phyloP scores from a whole-genome alignment of 345 rosid genomes.

The Conringia planisiliqua region DNA sequence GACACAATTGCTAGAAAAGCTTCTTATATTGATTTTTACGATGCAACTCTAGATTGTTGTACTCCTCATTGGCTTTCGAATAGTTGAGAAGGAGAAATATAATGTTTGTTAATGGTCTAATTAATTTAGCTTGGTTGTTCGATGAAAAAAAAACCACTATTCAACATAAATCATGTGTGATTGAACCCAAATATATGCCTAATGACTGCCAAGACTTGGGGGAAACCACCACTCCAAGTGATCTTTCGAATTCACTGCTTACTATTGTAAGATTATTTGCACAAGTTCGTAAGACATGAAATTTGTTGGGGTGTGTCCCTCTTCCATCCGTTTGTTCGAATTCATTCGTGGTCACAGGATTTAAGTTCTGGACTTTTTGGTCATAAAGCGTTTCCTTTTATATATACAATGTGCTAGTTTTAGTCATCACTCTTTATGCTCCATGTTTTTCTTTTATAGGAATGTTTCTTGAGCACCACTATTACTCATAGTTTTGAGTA shows the following conservation, averaged over 20 bases:
- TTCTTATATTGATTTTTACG: neutral
- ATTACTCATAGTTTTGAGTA: neutral
- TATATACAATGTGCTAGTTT: neutral
- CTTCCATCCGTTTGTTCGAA: neutral
- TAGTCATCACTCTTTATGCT: neutral
- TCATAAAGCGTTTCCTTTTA: neutral
- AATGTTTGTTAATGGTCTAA: neutral
- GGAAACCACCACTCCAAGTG: neutral
- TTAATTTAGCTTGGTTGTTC: neutral
- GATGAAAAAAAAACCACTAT: neutral
- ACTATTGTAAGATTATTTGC: neutral
- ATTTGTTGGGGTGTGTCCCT: neutral
- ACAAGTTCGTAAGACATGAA: neutral
- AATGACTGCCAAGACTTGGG: neutral
- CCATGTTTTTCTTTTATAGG: neutral
- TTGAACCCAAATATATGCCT: neutral
- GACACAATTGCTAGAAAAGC: neutral
- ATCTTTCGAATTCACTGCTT: neutral
- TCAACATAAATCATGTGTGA: neutral
- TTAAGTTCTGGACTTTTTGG: neutral
- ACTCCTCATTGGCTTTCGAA: neutral
- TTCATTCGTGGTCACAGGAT: neutral
- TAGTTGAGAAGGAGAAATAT: neutral
- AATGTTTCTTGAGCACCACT: neutral
- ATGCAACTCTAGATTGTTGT: neutral